Evolutionary conservation across 306 rosid species (phyloP).

Genomic region (Cajanus cajan): DNA sequence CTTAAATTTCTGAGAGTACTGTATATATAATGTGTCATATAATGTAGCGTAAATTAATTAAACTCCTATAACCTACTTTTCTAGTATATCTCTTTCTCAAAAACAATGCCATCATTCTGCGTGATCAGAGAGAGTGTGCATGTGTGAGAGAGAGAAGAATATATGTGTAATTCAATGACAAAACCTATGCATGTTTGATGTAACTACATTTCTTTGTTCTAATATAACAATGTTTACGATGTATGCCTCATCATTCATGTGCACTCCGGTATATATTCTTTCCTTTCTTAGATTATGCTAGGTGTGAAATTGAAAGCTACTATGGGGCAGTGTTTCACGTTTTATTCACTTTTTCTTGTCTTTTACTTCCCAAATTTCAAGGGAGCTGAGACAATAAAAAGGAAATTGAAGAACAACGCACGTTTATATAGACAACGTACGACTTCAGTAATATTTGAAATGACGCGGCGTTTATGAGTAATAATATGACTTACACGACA

Average conservation of each 20-base stretch:
- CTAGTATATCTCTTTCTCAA: background rate
- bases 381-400: background rate
- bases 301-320: background rate
- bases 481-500: background rate
- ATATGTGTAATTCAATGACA: slow-evolving; percentile 17
- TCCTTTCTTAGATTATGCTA: background rate
- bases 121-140: background rate
- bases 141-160: background rate
- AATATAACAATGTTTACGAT: background rate
- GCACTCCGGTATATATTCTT: background rate
- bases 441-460: background rate
- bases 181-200: background rate
- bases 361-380: background rate
- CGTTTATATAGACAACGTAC: background rate
- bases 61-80: background rate
- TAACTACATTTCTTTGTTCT: background rate
- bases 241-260: too few species aligned
- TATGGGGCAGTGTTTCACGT: background rate
- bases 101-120: background rate
- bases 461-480: background rate
- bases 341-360: background rate
- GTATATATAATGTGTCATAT: background rate
- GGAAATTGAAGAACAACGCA: too few species aligned
- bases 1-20: too few species aligned
- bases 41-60: background rate